Evolutionary conservation across 352 stramenopile species (phyloP).

Genomic region (Globisporangium sylvaticum): DNA sequence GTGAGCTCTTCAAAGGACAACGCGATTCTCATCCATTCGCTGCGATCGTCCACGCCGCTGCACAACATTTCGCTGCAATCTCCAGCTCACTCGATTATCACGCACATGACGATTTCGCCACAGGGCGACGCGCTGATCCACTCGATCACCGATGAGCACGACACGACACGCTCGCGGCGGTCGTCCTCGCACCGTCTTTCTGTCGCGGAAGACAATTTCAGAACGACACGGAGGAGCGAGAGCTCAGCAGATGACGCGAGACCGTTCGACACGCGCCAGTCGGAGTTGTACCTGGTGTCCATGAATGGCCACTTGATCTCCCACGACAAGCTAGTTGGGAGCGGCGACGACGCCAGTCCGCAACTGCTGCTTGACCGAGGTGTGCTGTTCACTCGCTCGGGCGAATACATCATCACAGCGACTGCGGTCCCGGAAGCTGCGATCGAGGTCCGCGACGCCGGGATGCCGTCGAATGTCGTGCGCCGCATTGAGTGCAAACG

Average conservation of each 20-base stretch:
- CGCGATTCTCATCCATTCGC: conserved; percentile 69
- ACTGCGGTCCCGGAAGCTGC: conserved; percentile 52
- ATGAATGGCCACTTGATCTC: conserved; percentile 78
- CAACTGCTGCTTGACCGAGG: conserved; percentile 65
- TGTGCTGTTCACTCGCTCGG: conserved; percentile 72
- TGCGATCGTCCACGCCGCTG: conserved; percentile 68
- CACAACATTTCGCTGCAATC: conserved; percentile 64
- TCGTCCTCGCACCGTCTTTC: conserved; percentile 12
- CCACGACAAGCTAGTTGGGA: conserved; percentile 44
- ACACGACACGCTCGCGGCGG: background rate
- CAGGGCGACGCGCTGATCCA: conserved; percentile 74
- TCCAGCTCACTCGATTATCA: conserved; percentile 41
- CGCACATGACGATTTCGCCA: conserved; percentile 71
- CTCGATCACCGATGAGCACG: conserved; percentile 54
- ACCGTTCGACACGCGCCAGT: conserved; percentile 58
- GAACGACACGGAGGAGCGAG: conserved; percentile 9
- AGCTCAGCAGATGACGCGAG: background rate
- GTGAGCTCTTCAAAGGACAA: conserved; percentile 78
- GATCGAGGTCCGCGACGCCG: conserved; percentile 74
- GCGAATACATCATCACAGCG: conserved; percentile 75
- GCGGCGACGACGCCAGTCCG: conserved; percentile 25
- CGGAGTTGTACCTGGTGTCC: conserved; percentile 75
- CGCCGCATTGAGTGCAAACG: conserved; percentile 82
- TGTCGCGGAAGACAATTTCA: conserved; percentile 18
- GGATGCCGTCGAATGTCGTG: conserved; percentile 48